These are phyloP conservation scores for Musa balbisiana DNA, from an alignment of 202 grass and related monocot species.

Conservation along the genomic window DNA sequence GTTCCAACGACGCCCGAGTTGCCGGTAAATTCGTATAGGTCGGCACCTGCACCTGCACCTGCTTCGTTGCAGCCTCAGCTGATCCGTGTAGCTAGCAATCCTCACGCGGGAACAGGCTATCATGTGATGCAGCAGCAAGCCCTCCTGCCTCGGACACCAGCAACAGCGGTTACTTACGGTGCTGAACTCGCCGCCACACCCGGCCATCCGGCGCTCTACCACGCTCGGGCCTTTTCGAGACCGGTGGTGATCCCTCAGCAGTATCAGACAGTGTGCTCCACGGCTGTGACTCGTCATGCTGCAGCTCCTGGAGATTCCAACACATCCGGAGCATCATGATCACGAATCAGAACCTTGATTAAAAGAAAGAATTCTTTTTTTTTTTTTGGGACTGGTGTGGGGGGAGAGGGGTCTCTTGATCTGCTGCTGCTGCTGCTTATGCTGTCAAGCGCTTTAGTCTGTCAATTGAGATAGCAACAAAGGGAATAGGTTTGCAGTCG, in stretches of 20 bases:
- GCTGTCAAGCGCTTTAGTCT: background rate
- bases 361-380: background rate
- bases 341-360: background rate
- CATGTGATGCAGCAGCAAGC: constrained; percentile 43
- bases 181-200: constrained; percentile 66
- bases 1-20: constrained; percentile 48
- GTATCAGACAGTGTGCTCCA: constrained; percentile 39
- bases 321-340: constrained; percentile 35
- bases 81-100: constrained; percentile 12
- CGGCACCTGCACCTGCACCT: constrained; percentile 30
- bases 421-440: background rate
- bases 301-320: constrained; percentile 39
- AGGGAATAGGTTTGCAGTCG: too few relatives aligned
- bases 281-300: constrained; percentile 23
- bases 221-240: constrained; percentile 48
- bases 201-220: constrained; percentile 42
- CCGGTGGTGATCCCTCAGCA: constrained; percentile 38
- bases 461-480: constrained; percentile 2
- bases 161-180: constrained; percentile 48
- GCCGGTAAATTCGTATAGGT: constrained; percentile 49
- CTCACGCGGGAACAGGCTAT: constrained; percentile 60
- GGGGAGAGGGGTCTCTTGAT: background rate
- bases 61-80: constrained; percentile 6
- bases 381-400: too few relatives aligned
- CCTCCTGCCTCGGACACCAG: constrained; percentile 35